phyloP scores from a whole-genome alignment of 2,329 filamentous ascomycete genomes.

The Sphaerostilbella broomeana region DNA sequence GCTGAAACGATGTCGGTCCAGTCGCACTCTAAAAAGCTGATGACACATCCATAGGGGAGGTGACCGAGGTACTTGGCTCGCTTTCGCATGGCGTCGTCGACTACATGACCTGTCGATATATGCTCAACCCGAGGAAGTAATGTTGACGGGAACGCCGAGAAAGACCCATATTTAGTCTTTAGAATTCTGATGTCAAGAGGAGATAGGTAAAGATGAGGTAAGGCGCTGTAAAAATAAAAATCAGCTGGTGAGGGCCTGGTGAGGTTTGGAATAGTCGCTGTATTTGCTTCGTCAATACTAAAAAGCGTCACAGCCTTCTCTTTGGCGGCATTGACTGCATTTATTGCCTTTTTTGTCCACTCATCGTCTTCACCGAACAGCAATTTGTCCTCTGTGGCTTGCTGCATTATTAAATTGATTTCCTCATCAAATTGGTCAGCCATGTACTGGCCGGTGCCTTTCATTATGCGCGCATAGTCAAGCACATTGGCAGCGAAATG shows the following conservation, averaged over 20 bases:
- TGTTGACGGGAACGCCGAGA: constrained; percentile 74
- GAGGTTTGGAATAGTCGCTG: constrained; percentile 15
- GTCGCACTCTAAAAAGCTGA: constrained; percentile 87
- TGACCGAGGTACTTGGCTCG: constrained; percentile 82
- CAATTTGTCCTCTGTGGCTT: constrained; percentile 83
- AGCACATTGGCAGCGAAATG: constrained; percentile 88
- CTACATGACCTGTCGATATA: constrained; percentile 78
- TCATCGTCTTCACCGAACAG: constrained; percentile 90
- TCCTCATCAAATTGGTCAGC: constrained; percentile 71
- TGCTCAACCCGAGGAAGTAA: constrained; percentile 83
- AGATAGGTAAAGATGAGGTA: constrained; percentile 83
- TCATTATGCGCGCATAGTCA: constrained; percentile 94
- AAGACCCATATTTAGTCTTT: constrained; percentile 80
- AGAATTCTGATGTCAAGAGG: constrained; percentile 88
- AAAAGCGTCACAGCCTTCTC: constrained; percentile 56
- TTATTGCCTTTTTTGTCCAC: constrained; percentile 81
- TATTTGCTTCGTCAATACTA: constrained; percentile 16
- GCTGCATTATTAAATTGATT: constrained; percentile 63
- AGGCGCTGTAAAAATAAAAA: constrained; percentile 84
- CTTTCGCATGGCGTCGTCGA: constrained; percentile 78
- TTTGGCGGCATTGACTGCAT: constrained; percentile 65
- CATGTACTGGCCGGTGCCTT: constrained; percentile 87
- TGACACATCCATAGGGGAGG: constrained; percentile 82
- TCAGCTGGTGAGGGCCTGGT: constrained; percentile 34
- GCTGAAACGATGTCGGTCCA: constrained; percentile 83